Base-by-base conservation (phyloP, 2,329 filamentous ascomycete genomes). In the Furcasterigmium sp. region DNA sequence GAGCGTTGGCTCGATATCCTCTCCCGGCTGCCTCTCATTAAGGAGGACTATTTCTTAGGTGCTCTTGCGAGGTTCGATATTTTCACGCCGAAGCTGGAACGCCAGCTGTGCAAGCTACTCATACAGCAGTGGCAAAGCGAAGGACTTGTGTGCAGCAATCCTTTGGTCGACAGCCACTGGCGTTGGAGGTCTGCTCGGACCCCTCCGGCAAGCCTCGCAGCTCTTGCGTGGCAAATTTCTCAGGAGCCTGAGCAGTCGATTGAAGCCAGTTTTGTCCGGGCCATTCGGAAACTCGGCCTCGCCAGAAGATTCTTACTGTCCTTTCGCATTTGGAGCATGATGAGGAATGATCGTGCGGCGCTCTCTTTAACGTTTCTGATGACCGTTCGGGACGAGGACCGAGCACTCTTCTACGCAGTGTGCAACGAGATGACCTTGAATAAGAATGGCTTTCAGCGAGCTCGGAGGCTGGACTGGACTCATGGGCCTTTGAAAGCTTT, bases 401-500 rank as follows among this genome's bases (percentile, higher is more conserved):
- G 11, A 7, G 23, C 23, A 7, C 23, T 26, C 7, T 26, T 11
- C 11, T 7, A 7, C 23, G 23, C 7, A 11, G 7, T 26, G 23
- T 26, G 23, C 23, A 7, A 26, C 7, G 7, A 7, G 7, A 26
- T 26, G 23, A 11, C 23, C 23, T 7, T 26, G 23, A 7, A 26
- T 11, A 26, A 11, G 11, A 26, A 26, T 11, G 23, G 23, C 23
- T 26, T 26, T 11, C 23, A 26, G 23, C 7, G 23, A 11, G 23
- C 11, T 26, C 7, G 11, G 23, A 11, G 23, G 11, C 23, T 26
- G 23, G 23, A 26, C 23, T 63, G 63, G 57, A 39, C 53, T 14
- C 68, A 63, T 61, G 51, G 52, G 13, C 39, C 51, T 11, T 69
- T 65, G 65, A 45, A 43, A 15, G 52, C 51, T 4, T 57, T 65